Evolutionary conservation across 1,284 basidiomycete genomes (phyloP), one percentile per base, ranked within the genome.

Genomic region (Inonotus obliquus): DNA sequence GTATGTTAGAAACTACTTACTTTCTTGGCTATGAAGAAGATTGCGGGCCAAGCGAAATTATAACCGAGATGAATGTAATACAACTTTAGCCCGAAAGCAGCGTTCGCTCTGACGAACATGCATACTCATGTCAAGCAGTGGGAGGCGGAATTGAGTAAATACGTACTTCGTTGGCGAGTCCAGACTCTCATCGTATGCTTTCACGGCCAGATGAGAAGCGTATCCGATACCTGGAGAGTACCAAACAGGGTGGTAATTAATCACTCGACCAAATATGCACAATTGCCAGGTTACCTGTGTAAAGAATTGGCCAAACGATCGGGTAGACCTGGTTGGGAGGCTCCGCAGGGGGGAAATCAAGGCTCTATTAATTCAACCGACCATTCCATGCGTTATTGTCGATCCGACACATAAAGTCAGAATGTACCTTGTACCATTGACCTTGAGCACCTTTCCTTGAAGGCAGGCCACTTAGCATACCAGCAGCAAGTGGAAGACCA

Each of bases 1-100:
- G 38, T 21, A 21, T 23, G 6, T 5, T n/a, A n/a, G 35, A 19
- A 25, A 13, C n/a, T 1, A 9, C 73, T 35, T 63, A 77, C 83
- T 73, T 76, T 71, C 66, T 79, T 80, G 41, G 76, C 70, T 14
- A 81, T 81, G 67, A 92, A 92, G 79, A 90, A 91, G 41, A 91
- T 72, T 4, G 89, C 87, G 21, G 82, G 83, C 89, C 89, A 92
- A 29, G 81, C 65, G 59, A 83, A 74, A 75, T 91, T 92, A 49
- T 91, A 72, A 0, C 75, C 84, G 41, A 92, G 76, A 70, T 91
- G 89, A 4, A 76, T 77, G 73, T 87, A 92, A 76, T 92, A 91
- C 48, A 92, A 74, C 37, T 76, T 76, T 44, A 92, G 72, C 1
- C 84, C 86, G 44, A 77, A 69, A 45, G 77, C 74, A 44, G 86